Percentiles rank a stretch among this genome's conserved stretches.
Conservation (phyloP, 805 yeast species). For the Millerozyma acaciae region DNA sequence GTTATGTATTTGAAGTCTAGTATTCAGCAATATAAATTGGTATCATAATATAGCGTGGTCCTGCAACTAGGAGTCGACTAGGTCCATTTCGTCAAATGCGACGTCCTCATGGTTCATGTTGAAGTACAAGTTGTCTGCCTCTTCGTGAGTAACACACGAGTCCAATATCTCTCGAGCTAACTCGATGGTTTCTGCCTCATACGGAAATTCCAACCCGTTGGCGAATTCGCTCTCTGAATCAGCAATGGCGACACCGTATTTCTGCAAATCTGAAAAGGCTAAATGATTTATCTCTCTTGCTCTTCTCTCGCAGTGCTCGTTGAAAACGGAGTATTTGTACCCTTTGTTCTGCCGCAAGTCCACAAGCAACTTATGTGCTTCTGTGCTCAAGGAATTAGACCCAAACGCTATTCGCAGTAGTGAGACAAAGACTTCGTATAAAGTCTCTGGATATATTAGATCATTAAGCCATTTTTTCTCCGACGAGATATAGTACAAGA, state of each 20-base stretch:
- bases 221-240: conserved; percentile 42
- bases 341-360: conserved; percentile 30
- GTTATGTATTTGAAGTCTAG: conserved; percentile 2
- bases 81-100: conserved; percentile 22
- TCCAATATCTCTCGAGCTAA: conserved; percentile 69
- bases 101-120: conserved; percentile 51
- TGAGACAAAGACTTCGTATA: conserved; percentile 46
- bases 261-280: conserved; percentile 10
- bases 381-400: conserved; percentile 35
- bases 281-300: conserved; percentile 36
- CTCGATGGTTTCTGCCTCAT: conserved; percentile 60
- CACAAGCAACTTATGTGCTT: conserved; percentile 35
- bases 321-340: conserved; percentile 32
- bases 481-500: conserved; percentile 37
- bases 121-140: conserved; percentile 68
- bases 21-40: conserved; percentile 3
- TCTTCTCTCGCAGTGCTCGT: conserved; percentile 40
- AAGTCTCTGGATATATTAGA: conserved; percentile 37
- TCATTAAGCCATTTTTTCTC: conserved; percentile 27
- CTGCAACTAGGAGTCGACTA: conserved; percentile 8
- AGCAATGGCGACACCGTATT: conserved; percentile 19
- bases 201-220: conserved; percentile 61
- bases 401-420: conserved; percentile 53
- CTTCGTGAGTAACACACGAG: conserved; percentile 66
- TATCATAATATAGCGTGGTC: background rate